These are phyloP conservation scores for Corylus heterophylla DNA, from an alignment of 306 rosid species.

Conservation along the genomic window DNA sequence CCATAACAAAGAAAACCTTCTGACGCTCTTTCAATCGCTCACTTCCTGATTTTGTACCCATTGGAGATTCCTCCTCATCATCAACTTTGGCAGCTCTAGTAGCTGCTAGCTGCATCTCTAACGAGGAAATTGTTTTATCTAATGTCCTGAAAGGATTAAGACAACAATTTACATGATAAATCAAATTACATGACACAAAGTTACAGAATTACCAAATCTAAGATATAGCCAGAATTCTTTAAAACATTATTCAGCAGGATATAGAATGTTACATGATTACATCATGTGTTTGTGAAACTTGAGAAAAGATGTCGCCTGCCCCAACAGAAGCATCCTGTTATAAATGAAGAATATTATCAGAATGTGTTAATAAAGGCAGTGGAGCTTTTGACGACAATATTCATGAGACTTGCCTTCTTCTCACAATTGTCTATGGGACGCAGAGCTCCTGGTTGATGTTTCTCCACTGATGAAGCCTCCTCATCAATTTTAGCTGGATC, in stretches of 20 bases:
- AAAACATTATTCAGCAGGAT: constrained; percentile 6
- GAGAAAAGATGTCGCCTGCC: constrained; percentile 49
- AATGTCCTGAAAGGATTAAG: constrained; percentile 39
- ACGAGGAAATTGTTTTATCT: constrained; percentile 56
- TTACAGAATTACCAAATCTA: not conserved
- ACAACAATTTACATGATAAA: not conserved
- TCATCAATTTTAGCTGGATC: constrained; percentile 38
- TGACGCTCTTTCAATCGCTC: constrained; percentile 39
- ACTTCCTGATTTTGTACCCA: constrained; percentile 25
- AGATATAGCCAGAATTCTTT: not conserved
- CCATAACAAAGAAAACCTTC: constrained; percentile 66
- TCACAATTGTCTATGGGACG: constrained; percentile 41
- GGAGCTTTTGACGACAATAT: not conserved
- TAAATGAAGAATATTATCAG: constrained; percentile 15
- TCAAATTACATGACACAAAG: constrained; percentile 2
- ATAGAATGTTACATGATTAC: constrained; percentile 43
- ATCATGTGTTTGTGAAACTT: constrained; percentile 57
- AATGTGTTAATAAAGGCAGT: not conserved
- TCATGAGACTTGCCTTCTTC: constrained; percentile 46
- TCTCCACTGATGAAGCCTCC: constrained; percentile 29
- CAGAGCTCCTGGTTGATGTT: constrained; percentile 28
- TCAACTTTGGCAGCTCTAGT: constrained; percentile 51
- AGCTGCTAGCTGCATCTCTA: constrained; percentile 64
- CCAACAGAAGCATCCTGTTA: constrained; percentile 44
- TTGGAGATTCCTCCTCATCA: constrained; percentile 42